phyloP scores from a whole-genome alignment of 2,329 filamentous ascomycete genomes.

The Cyanodermella asteris region DNA sequence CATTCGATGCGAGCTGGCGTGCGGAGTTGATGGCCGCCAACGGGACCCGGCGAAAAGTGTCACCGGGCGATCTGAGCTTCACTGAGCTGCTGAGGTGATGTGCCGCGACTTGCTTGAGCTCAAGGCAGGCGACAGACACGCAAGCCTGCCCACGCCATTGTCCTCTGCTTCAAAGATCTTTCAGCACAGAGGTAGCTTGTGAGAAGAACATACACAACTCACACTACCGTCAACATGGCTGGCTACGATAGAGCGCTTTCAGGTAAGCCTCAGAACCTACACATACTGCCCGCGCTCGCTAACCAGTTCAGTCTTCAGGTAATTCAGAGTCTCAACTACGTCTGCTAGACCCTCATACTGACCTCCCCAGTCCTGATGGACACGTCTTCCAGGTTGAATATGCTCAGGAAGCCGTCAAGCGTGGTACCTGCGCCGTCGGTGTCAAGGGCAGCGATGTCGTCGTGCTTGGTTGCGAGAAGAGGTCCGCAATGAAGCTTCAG shows the following conservation, averaged over 20 bases:
- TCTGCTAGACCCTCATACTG: conserved; percentile 11
- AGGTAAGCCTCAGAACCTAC: conserved; percentile 38
- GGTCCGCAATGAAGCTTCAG: conserved; percentile 97
- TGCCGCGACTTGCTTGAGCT: too few relatives aligned
- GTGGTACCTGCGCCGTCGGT: conserved; percentile 95
- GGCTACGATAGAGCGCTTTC: conserved; percentile 98
- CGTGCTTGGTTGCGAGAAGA: conserved; percentile 93
- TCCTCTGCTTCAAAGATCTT: too few relatives aligned
- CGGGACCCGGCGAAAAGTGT: too few relatives aligned
- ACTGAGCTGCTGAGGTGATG: too few relatives aligned
- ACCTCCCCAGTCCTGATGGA: conserved; percentile 59
- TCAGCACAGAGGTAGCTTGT: too few relatives aligned
- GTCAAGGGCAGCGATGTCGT: conserved; percentile 91
- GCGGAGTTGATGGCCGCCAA: too few relatives aligned
- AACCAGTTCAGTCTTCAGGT: conserved; percentile 15
- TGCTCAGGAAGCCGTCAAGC: conserved; percentile 92
- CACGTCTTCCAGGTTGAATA: conserved; percentile 99
- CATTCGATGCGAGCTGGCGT: too few relatives aligned
- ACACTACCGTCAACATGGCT: too few relatives aligned
- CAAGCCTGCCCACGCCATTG: too few relatives aligned
- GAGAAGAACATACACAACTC: too few relatives aligned
- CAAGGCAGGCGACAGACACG: too few relatives aligned
- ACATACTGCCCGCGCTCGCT: conserved; percentile 1
- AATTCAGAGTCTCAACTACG: conserved; percentile 8
- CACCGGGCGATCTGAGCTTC: too few relatives aligned